Percentiles rank a stretch among this genome's conserved stretches.
Evolutionary conservation across 306 rosid species (phyloP).

Genomic region (Mimosa pudica): DNA sequence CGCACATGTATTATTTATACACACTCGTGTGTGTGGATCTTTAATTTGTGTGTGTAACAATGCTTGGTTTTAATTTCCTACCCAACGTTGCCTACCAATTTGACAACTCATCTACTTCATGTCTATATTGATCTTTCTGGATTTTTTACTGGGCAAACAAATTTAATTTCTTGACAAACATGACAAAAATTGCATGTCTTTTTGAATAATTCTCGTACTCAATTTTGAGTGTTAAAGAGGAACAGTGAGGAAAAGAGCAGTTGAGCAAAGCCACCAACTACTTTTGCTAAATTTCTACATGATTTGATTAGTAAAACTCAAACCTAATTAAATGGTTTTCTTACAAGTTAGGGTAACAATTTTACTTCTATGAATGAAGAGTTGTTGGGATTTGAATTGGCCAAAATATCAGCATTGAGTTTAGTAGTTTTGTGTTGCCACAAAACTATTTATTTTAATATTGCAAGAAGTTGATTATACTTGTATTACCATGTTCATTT

Average conservation of each 20-base stretch:
- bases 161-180: slow-evolving; percentile 33
- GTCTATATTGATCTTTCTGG: not conserved
- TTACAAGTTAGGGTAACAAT: not conserved
- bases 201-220: slow-evolving; percentile 1
- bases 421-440: not conserved
- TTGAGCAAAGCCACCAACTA: slow-evolving; percentile 71
- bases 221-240: slow-evolving; percentile 29
- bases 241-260: slow-evolving; percentile 26
- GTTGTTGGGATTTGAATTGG: not conserved
- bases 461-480: not conserved
- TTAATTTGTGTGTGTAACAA: slow-evolving; percentile 15
- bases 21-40: not conserved
- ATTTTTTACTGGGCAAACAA: not conserved
- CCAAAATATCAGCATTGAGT: not conserved
- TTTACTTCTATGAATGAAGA: not conserved
- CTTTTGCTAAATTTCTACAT: slow-evolving; percentile 2
- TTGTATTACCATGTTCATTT: not conserved
- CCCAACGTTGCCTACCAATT: slow-evolving; percentile 42
- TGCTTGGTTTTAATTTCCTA: not conserved
- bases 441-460: not conserved
- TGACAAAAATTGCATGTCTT: slow-evolving; percentile 23
- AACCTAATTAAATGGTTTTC: slow-evolving; percentile 48
- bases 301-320: slow-evolving; percentile 38
- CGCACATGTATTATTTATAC: not conserved
- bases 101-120: not conserved